These are phyloP conservation scores for Aureobasidium sp. DNA, from an alignment of 2,329 filamentous ascomycete species.

Conservation along the genomic window DNA sequence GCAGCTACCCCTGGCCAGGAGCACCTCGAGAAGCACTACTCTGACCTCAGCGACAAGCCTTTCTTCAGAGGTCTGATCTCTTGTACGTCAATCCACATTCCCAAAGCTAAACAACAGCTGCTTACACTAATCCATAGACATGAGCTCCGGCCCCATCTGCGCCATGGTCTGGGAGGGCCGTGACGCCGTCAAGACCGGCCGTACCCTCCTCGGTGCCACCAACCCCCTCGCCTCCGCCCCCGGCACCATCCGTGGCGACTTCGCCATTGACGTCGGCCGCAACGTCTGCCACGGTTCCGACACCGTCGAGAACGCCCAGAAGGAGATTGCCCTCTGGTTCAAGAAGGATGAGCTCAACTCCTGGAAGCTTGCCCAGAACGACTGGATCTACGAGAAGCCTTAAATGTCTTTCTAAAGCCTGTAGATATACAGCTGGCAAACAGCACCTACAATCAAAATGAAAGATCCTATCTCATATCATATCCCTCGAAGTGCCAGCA, in stretches of 20 bases:
- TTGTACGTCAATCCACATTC: slow-evolving; percentile 54
- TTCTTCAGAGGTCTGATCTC: slow-evolving; percentile 94
- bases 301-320: slow-evolving; percentile 96
- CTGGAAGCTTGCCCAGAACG: slow-evolving; percentile 77
- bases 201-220: slow-evolving; percentile 94
- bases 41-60: slow-evolving; percentile 83
- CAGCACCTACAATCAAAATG: not conserved
- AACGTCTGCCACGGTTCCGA: slow-evolving; percentile 99
- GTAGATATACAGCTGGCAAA: not conserved
- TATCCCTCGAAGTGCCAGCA: not conserved
- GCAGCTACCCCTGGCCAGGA: slow-evolving; percentile 57
- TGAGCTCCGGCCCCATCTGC: slow-evolving; percentile 91
- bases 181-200: slow-evolving; percentile 98
- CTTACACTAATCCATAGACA: slow-evolving; percentile 55
- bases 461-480: not conserved
- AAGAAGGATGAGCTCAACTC: slow-evolving; percentile 72
- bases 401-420: not conserved
- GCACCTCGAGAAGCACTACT: slow-evolving; percentile 98
- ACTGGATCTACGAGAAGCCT: slow-evolving; percentile 81
- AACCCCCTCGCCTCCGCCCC: slow-evolving; percentile 92
- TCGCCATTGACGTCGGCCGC: slow-evolving; percentile 81
- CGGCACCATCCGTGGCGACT: slow-evolving; percentile 97
- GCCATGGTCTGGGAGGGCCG: slow-evolving; percentile 99
- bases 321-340: slow-evolving; percentile 99
- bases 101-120: not conserved